These are phyloP conservation scores for Lantana camara DNA, from an alignment of 257 asterid species.

Conservation along the genomic window DNA sequence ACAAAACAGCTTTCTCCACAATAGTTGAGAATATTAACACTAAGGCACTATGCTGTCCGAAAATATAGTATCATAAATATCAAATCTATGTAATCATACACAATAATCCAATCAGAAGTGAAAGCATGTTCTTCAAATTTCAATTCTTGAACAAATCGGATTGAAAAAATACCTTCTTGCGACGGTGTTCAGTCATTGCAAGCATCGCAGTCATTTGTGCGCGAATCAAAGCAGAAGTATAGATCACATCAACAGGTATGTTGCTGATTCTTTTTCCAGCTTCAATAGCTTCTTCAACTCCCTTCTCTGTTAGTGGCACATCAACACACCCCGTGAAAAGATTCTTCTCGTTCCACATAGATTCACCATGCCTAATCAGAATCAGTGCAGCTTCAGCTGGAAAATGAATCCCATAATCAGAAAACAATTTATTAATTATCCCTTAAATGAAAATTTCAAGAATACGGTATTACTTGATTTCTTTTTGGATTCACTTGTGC, in stretches of 20 bases:
- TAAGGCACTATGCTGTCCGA: neutral
- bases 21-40: neutral
- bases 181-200: constrained; percentile 98
- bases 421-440: neutral
- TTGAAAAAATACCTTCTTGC: constrained; percentile 68
- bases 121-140: too few relatives aligned
- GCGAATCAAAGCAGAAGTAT: constrained; percentile 87
- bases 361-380: constrained; percentile 95
- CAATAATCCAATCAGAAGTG: neutral
- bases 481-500: constrained; percentile 54
- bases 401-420: neutral
- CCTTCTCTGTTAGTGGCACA: constrained; percentile 89
- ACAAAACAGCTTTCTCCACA: neutral
- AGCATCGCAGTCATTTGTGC: constrained; percentile 99
- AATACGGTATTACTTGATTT: constrained; percentile 62
- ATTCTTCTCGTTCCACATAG: constrained; percentile 99
- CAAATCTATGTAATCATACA: neutral
- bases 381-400: constrained; percentile 91
- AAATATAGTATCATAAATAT: neutral
- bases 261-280: constrained; percentile 97
- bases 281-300: constrained; percentile 94
- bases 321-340: constrained; percentile 98
- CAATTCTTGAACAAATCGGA: too few relatives aligned
- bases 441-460: constrained; percentile 1
- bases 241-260: constrained; percentile 90